Percentiles rank a stretch among this genome's conserved stretches.
phyloP scores from a whole-genome alignment of 2,329 filamentous ascomycete species.

The Fusarium stilboides region DNA sequence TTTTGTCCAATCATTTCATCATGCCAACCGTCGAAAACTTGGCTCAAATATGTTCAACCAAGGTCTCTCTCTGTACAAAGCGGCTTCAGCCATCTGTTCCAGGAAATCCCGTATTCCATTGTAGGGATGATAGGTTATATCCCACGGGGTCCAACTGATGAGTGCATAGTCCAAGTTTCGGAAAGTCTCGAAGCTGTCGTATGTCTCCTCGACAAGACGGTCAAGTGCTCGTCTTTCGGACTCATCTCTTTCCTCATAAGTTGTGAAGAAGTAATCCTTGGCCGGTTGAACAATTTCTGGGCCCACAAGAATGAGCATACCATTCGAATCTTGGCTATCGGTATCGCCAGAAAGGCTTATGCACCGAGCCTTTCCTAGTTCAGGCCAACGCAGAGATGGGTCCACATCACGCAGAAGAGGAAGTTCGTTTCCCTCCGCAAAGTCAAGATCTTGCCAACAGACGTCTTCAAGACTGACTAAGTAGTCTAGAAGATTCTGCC shows the following conservation, averaged over 20 bases:
- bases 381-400: slow-evolving; percentile 9
- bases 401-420: neutral
- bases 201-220: slow-evolving; percentile 12
- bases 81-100: slow-evolving; percentile 10
- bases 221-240: slow-evolving; percentile 6
- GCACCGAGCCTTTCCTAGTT: neutral
- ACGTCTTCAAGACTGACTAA: slow-evolving; percentile 6
- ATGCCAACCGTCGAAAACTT: neutral
- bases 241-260: neutral
- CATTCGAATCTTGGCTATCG: neutral
- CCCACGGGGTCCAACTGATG: slow-evolving; percentile 13
- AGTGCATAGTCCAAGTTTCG: neutral
- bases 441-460: slow-evolving; percentile 10
- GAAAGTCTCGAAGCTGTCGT: slow-evolving; percentile 5
- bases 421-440: slow-evolving; percentile 5
- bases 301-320: neutral
- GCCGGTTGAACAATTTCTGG: slow-evolving; percentile 8
- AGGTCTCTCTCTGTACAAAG: neutral
- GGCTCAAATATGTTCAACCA: slow-evolving; percentile 21
- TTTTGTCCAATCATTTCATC: neutral
- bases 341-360: slow-evolving; percentile 7
- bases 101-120: slow-evolving; percentile 2
- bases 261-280: slow-evolving; percentile 16
- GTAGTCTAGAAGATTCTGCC: slow-evolving; percentile 12
- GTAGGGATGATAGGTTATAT: slow-evolving; percentile 1